A percentile compares a stretch with the other conserved stretches of the same genome.
phyloP scores from a whole-genome alignment of 768 basidiomycete genomes.

The Mycena sanguinolenta region DNA sequence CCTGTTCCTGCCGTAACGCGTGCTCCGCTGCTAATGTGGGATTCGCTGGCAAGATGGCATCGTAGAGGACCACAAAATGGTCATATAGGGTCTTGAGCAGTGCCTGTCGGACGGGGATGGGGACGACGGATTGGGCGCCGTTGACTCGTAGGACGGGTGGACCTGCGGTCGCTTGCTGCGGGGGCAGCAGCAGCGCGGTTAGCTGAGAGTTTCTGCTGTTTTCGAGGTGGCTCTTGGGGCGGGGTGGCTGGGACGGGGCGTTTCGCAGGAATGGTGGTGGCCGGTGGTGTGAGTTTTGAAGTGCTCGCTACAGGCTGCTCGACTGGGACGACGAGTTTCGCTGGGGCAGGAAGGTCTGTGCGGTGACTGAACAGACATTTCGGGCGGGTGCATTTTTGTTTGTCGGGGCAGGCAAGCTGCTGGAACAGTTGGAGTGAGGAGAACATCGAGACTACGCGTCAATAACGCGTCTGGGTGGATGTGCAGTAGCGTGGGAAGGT shows the following conservation, averaged over 20 bases:
- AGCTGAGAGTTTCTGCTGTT: slow-evolving; percentile 69
- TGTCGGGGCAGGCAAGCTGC: slow-evolving; percentile 70
- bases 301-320: slow-evolving; percentile 41
- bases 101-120: slow-evolving; percentile 81
- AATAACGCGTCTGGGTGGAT: neutral
- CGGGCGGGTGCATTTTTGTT: slow-evolving; percentile 58
- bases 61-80: slow-evolving; percentile 80
- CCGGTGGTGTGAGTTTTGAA: slow-evolving; percentile 31
- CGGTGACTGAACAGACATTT: slow-evolving; percentile 80
- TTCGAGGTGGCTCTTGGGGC: slow-evolving; percentile 68
- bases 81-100: slow-evolving; percentile 83
- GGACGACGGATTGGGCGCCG: slow-evolving; percentile 77
- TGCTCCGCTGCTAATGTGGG: slow-evolving; percentile 81
- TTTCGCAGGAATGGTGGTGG: slow-evolving; percentile 61
- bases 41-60: slow-evolving; percentile 62
- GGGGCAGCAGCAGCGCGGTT: slow-evolving; percentile 30
- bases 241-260: slow-evolving; percentile 56
- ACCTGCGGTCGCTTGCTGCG: slow-evolving; percentile 52
- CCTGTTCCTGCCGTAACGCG: slow-evolving; percentile 84
- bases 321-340: slow-evolving; percentile 55
- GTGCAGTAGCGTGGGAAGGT: no score
- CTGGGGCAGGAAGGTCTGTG: slow-evolving; percentile 50
- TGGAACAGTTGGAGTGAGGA: slow-evolving; percentile 70
- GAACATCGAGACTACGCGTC: slow-evolving; percentile 64
- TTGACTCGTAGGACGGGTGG: slow-evolving; percentile 76